phyloP scores from a whole-genome alignment of 1,139 yeast species.

The Saccharomycopsis phalli region DNA sequence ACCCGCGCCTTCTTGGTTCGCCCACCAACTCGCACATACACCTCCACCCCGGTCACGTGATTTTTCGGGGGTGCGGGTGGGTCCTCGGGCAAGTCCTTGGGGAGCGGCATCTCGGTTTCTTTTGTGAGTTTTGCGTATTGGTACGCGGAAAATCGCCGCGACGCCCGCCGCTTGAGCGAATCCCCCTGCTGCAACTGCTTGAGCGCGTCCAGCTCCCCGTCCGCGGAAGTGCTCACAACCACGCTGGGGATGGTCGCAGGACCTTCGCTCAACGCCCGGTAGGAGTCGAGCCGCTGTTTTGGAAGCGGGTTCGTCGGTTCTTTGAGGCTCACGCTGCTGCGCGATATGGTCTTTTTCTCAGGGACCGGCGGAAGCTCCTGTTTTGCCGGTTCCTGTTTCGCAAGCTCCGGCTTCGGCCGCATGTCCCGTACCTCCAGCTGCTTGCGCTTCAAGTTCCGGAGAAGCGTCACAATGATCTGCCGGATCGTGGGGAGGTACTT shows the following conservation, averaged over 20 bases:
- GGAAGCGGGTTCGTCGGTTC: conserved; percentile 2
- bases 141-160: conserved; percentile 85
- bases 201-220: conserved; percentile 44
- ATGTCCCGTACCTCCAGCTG: conserved; percentile 39
- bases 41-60: conserved; percentile 21
- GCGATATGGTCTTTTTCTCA: not conserved
- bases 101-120: conserved; percentile 19
- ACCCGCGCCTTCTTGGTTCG: conserved; percentile 54
- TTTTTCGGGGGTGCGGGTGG: conserved; percentile 7
- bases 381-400: not conserved
- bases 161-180: conserved; percentile 81
- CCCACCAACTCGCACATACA: conserved; percentile 51
- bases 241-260: not conserved
- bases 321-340: not conserved
- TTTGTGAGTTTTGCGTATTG: conserved; percentile 64
- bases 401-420: conserved; percentile 20
- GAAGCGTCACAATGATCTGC: conserved; percentile 72
- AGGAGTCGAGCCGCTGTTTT: conserved; percentile 11
- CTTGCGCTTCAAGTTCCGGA: conserved; percentile 74
- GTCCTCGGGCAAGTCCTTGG: conserved; percentile 19
- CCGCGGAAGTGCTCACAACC: not conserved
- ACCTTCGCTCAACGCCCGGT: conserved; percentile 7
- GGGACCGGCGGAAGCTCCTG: not conserved
- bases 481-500: conserved; percentile 76
- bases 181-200: conserved; percentile 73